These are phyloP conservation scores for Globisporangium recalcitrans DNA, from an alignment of 352 stramenopile species.

Conservation along the genomic window DNA sequence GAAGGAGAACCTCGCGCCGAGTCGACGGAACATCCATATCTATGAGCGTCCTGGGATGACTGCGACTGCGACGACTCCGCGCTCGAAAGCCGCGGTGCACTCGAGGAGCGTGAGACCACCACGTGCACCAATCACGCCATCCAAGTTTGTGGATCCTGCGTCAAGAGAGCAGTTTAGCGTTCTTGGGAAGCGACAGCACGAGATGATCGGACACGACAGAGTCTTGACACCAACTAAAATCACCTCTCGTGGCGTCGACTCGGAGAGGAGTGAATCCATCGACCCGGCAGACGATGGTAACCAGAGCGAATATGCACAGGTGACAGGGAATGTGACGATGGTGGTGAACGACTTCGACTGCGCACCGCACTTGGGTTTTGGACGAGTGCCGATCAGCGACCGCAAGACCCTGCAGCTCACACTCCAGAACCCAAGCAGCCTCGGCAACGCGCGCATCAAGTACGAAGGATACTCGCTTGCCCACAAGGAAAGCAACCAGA, in stretches of 20 bases:
- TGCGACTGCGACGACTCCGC: not conserved
- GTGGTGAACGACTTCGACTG: constrained; percentile 43
- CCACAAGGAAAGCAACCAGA: constrained; percentile 9
- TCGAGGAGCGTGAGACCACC: constrained; percentile 6
- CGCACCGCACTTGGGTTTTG: constrained; percentile 45
- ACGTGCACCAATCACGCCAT: constrained; percentile 11
- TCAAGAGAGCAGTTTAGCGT: constrained; percentile 15
- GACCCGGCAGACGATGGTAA: constrained; percentile 1
- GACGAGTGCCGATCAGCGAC: constrained; percentile 40
- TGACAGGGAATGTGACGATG: constrained; percentile 21
- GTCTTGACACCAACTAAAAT: not conserved
- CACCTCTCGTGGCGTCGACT: not conserved
- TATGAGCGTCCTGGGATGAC: constrained; percentile 2
- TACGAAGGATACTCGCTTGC: constrained; percentile 58
- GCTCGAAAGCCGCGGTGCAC: not conserved
- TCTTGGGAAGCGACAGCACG: constrained; percentile 17
- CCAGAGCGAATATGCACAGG: not conserved
- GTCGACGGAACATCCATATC: constrained; percentile 15
- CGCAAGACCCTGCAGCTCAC: constrained; percentile 41
- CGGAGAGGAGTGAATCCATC: not conserved
- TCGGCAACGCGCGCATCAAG: constrained; percentile 56
- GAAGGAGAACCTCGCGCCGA: constrained; percentile 24
- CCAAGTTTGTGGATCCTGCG: not conserved
- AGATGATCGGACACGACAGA: not conserved
- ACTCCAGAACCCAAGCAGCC: constrained; percentile 53